These are phyloP conservation scores for Plasmodium cynomolgi DNA, from an alignment of 169 alveolate species.

Conservation along the genomic window DNA sequence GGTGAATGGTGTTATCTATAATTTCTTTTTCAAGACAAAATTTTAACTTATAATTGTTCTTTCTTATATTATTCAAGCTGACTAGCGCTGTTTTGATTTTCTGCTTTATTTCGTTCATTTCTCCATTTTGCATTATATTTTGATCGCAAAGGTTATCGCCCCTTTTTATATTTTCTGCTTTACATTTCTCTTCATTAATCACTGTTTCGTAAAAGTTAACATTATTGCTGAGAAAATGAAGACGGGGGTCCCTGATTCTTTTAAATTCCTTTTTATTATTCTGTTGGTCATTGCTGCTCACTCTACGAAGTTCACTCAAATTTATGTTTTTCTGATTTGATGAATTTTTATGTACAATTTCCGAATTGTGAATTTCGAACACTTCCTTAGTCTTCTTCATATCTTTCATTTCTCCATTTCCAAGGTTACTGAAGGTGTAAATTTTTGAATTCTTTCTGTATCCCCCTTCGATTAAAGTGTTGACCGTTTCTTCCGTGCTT, in stretches of 20 bases:
- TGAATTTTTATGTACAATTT: conserved; percentile 6
- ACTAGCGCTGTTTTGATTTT: conserved; percentile 54
- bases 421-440: neutral
- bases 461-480: neutral
- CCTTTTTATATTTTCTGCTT: conserved; percentile 17
- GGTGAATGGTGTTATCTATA: conserved; percentile 70
- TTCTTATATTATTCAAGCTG: conserved; percentile 61
- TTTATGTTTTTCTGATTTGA: conserved; percentile 55
- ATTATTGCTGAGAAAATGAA: conserved; percentile 61
- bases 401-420: conserved; percentile 7
- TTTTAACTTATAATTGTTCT: conserved; percentile 71
- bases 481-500: conserved; percentile 9
- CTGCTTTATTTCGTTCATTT: conserved; percentile 55
- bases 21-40: conserved; percentile 72
- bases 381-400: conserved; percentile 5
- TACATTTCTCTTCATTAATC: conserved; percentile 51
- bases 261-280: conserved; percentile 36
- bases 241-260: conserved; percentile 20
- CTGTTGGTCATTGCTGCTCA: conserved; percentile 42
- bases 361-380: conserved; percentile 1
- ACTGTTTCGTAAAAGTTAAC: conserved; percentile 69
- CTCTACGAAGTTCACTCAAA: conserved; percentile 45
- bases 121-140: conserved; percentile 56
- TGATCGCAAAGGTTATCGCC: conserved; percentile 5
- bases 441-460: neutral